phyloP scores from a whole-genome alignment of 352 stramenopile species.

The Phytophthora uliginosa region DNA sequence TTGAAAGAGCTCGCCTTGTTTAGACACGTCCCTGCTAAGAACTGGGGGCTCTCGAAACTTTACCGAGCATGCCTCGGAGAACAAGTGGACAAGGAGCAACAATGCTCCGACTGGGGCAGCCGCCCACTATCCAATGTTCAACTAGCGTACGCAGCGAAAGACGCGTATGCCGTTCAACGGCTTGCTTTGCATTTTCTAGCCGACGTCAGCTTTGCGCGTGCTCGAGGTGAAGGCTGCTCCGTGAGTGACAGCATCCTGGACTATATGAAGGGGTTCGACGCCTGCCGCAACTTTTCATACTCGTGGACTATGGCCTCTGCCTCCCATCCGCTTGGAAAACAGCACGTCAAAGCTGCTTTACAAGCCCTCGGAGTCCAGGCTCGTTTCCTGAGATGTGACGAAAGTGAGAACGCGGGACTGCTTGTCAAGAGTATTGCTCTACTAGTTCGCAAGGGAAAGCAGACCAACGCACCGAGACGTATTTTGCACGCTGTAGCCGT shows the following conservation, averaged over 20 bases:
- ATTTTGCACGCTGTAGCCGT: conserved; percentile 58
- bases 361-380: conserved; percentile 28
- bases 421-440: conserved; percentile 80
- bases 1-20: conserved; percentile 64
- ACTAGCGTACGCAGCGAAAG: conserved; percentile 65
- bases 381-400: conserved; percentile 39
- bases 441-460: conserved; percentile 28
- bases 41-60: conserved; percentile 68
- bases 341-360: conserved; percentile 53
- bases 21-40: conserved; percentile 51
- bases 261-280: conserved; percentile 30
- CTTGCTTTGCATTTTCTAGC: conserved; percentile 57
- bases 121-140: conserved; percentile 54
- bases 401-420: conserved; percentile 31
- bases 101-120: conserved; percentile 69
- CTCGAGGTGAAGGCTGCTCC: conserved; percentile 12
- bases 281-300: conserved; percentile 5
- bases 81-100: conserved; percentile 67
- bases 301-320: conserved; percentile 14
- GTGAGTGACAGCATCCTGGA: conserved; percentile 2
- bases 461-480: background rate
- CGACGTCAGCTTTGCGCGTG: conserved; percentile 36
- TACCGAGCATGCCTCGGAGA: conserved; percentile 49
- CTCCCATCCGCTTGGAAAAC: conserved; percentile 32
- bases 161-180: conserved; percentile 59